Evolutionary conservation across 768 basidiomycete species (phyloP), one percentile per base, ranked within the genome.

Genomic region (Pholiota molesta): DNA sequence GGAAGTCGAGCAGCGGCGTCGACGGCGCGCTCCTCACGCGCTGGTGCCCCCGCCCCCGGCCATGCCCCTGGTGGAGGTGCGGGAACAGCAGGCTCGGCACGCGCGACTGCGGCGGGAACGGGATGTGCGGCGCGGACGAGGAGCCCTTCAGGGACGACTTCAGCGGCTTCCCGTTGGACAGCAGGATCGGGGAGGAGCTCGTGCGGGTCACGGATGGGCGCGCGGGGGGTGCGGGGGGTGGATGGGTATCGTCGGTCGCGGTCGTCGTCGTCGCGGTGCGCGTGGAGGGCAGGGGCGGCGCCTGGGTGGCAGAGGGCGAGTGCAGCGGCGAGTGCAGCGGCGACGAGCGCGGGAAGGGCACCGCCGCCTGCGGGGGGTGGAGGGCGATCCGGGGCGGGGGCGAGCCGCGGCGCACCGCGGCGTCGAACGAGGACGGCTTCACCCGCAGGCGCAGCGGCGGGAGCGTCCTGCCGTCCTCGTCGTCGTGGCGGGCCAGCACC

Each of bases 151-250:
- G 60, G 8, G 52, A 44, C 26, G 52, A 54, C 29, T 53, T 45
- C 40, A 96, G 87, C 5, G 92, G 90, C 71, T 93, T 92, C 47
- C 94, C 93, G 61, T 88, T 92, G 21, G 84, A 78, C 45, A 88
- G 82, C 23, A 86, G 72, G 57, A 88, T 79, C 14, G 80, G 66
- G 63, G 74, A 54, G 60, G 81, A 66, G 63, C 77, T 31, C 57
- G 81, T 73, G 65, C 81, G 68, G 59, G 73, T 62, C 71, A 81
- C 49, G 67, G 68, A 45, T 69, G 79, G 61, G 63, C 77, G 23
- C 73, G 72, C 59, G 65, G n/a, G n/a, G n/a, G n/a, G n/a, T n/a
- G n/a, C n/a, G n/a, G n/a, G n/a, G n/a, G n/a, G n/a, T n/a, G n/a
- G n/a, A n/a, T n/a, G n/a, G n/a, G n/a, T n/a, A n/a, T n/a, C n/a